phyloP scores from a whole-genome alignment of 1,139 yeast species.

The Saccharomyces pastorianus region DNA sequence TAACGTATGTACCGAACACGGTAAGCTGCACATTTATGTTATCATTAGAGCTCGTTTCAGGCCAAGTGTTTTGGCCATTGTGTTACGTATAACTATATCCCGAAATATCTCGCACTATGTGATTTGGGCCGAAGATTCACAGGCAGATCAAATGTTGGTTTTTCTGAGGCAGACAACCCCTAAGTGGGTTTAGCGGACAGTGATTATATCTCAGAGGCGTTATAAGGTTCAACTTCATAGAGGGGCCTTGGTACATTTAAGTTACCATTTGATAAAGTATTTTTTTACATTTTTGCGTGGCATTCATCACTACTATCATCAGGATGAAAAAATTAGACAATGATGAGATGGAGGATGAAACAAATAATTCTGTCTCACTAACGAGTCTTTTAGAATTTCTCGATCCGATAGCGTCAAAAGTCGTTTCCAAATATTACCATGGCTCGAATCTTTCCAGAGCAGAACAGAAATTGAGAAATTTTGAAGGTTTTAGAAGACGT shows the following conservation, averaged over 20 bases:
- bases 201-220: not conserved
- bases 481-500: constrained; percentile 8
- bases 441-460: constrained; percentile 12
- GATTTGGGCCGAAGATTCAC: not conserved
- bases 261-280: not conserved
- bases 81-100: not conserved
- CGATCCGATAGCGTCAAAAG: constrained; percentile 6
- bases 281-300: not conserved
- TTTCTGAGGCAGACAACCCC: not conserved
- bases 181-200: not conserved
- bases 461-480: constrained; percentile 10
- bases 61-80: not conserved
- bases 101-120: not conserved
- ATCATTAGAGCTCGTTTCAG: not conserved
- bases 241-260: not conserved
- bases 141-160: not conserved
- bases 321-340: not conserved
- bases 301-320: not conserved
- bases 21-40: not conserved
- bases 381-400: constrained; percentile 3
- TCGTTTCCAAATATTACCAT: not conserved
- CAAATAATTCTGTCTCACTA: not conserved
- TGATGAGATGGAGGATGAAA: constrained; percentile 1
- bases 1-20: not conserved
- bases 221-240: not conserved